A percentile compares a stretch with the other conserved stretches of the same genome.
Evolutionary conservation across 495 filamentous ascomycete genomes (phyloP).

Genomic region (Massariosphaeria phaeospora): DNA sequence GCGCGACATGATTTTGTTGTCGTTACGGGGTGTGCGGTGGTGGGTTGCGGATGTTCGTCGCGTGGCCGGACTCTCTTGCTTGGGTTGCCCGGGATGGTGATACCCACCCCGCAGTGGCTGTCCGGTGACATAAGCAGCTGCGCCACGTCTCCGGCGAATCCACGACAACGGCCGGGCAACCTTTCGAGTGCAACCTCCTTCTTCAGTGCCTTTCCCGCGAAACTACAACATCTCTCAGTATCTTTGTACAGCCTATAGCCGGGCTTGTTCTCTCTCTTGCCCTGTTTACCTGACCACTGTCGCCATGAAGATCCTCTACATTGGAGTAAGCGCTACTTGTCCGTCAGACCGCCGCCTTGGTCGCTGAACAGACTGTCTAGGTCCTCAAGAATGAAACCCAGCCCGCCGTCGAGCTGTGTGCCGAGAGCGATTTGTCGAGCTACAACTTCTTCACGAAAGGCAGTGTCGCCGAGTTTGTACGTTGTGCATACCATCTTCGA

Average conservation of each 20-base stretch:
- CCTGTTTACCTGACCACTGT: slow-evolving; percentile 3
- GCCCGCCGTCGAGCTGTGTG: slow-evolving; percentile 74
- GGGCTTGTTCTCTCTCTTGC: neutral
- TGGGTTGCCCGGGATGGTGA: too few species aligned
- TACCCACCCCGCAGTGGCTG: neutral
- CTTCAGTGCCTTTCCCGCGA: neutral
- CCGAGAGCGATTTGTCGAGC: slow-evolving; percentile 72
- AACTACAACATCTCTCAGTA: neutral
- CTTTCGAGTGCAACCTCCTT: neutral
- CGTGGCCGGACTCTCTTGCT: neutral
- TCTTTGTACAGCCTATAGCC: neutral
- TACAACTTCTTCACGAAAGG: slow-evolving; percentile 76
- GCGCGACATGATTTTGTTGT: slow-evolving; percentile 39
- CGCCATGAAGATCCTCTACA: slow-evolving; percentile 91
- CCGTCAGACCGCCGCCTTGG: neutral
- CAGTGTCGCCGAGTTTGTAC: slow-evolving; percentile 55
- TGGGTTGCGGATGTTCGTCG: neutral
- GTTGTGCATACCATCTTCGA: neutral
- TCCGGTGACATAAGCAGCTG: neutral
- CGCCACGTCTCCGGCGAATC: neutral
- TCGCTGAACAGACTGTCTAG: slow-evolving; percentile 43
- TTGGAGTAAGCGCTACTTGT: slow-evolving; percentile 60
- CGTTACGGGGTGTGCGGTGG: too few species aligned
- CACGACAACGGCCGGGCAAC: neutral
- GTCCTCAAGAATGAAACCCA: slow-evolving; percentile 72